Evolutionary conservation across 805 yeast species (phyloP).

Genomic region (Vanderwaltozyma yarrowii): DNA sequence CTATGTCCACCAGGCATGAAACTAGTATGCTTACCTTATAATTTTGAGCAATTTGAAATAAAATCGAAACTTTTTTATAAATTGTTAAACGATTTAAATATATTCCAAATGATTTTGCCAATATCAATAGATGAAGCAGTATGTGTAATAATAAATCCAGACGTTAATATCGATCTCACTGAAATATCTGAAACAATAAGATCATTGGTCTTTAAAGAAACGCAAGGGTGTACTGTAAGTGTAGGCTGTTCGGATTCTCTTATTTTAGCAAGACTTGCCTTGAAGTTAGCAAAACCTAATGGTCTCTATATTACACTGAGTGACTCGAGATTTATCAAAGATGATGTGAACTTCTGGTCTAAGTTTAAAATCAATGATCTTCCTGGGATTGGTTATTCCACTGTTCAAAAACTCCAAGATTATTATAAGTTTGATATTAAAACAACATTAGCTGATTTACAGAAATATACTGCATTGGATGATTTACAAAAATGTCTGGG

Average conservation of each 20-base stretch:
- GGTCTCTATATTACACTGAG: constrained; percentile 36
- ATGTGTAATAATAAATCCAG: constrained; percentile 11
- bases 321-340: constrained; percentile 25
- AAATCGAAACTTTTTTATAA: constrained; percentile 58
- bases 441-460: constrained; percentile 32
- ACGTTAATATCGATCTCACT: background rate
- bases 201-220: constrained; percentile 36
- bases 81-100: constrained; percentile 29
- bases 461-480: constrained; percentile 24
- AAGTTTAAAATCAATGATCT: constrained; percentile 30
- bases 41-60: constrained; percentile 61
- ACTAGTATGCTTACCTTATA: constrained; percentile 54
- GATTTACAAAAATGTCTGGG: constrained; percentile 47
- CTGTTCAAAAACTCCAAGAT: constrained; percentile 36
- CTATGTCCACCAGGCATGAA: constrained; percentile 46
- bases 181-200: constrained; percentile 21
- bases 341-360: constrained; percentile 23
- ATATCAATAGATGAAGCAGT: constrained; percentile 89
- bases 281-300: constrained; percentile 70
- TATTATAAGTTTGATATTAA: background rate
- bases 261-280: constrained; percentile 64
- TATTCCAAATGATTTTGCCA: constrained; percentile 50
- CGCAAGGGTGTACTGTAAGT: constrained; percentile 58
- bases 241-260: constrained; percentile 72
- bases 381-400: constrained; percentile 56